Evolutionary conservation across 2,329 filamentous ascomycete species (phyloP).

Genomic region (Clonostachys chloroleuca): DNA sequence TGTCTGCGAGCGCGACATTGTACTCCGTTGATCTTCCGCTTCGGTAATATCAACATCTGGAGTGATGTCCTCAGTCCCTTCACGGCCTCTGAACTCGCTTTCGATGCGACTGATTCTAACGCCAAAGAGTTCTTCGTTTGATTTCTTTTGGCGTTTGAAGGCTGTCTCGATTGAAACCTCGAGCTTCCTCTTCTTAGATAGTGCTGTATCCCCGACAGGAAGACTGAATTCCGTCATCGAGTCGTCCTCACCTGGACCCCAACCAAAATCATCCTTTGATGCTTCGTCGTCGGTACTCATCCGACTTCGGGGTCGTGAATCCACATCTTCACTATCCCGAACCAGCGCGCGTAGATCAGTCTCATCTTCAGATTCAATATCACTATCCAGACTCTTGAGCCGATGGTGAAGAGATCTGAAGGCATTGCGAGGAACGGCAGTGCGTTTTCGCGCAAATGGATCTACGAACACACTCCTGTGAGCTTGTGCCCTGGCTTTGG

Average conservation of each 20-base stretch:
- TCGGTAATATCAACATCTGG: constrained; percentile 40
- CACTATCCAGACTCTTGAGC: constrained; percentile 58
- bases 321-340: constrained; percentile 79
- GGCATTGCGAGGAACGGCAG: constrained; percentile 43
- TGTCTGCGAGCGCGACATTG: constrained; percentile 39
- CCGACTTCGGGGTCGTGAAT: constrained; percentile 76
- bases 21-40: constrained; percentile 36
- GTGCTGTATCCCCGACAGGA: constrained; percentile 23
- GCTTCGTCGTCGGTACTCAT: constrained; percentile 58
- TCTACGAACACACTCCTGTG: constrained; percentile 63
- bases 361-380: constrained; percentile 88
- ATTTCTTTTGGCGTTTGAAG: constrained; percentile 77
- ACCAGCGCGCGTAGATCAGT: constrained; percentile 47
- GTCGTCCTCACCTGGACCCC: constrained; percentile 53
- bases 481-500: constrained; percentile 46
- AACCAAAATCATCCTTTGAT: constrained; percentile 42
- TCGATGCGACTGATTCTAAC: constrained; percentile 52
- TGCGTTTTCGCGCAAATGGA: constrained; percentile 52
- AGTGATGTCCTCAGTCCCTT: constrained; percentile 45
- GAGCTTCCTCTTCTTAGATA: constrained; percentile 69
- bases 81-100: constrained; percentile 37
- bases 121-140: constrained; percentile 73
- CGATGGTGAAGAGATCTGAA: constrained; percentile 77
- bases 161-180: constrained; percentile 61
- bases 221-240: constrained; percentile 72